phyloP scores from a whole-genome alignment of 2,329 filamentous ascomycete genomes.

The Pseudocercospora macadamiae region DNA sequence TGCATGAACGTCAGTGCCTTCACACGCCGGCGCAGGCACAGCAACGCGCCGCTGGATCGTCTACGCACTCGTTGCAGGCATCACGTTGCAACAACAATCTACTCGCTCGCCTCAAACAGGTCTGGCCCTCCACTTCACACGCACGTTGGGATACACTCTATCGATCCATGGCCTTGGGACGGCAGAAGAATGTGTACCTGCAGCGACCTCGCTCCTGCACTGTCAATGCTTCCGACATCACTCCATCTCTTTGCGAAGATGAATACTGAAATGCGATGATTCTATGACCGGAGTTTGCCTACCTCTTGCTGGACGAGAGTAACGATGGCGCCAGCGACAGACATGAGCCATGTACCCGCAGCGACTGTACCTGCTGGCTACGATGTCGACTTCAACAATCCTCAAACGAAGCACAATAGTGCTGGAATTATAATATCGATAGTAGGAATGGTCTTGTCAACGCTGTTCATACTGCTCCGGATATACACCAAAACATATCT shows the following conservation, averaged over 20 bases:
- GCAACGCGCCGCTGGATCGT: neutral
- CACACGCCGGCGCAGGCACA: slow-evolving; percentile 6
- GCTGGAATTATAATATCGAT: slow-evolving; percentile 18
- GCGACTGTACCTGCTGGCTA: slow-evolving; percentile 14
- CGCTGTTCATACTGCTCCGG: slow-evolving; percentile 13
- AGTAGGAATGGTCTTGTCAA: slow-evolving; percentile 21
- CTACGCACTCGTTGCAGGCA: neutral
- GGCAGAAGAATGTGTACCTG: neutral
- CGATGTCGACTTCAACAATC: slow-evolving; percentile 12
- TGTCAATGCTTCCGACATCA: neutral
- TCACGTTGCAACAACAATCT: slow-evolving; percentile 1
- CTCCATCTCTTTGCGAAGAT: neutral
- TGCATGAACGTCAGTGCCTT: neutral
- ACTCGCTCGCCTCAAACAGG: neutral
- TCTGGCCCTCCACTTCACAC: neutral
- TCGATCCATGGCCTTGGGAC: slow-evolving; percentile 2
- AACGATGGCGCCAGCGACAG: neutral
- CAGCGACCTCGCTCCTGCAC: neutral
- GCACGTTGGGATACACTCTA: no score
- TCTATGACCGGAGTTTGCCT: neutral
- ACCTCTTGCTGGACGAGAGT: neutral
- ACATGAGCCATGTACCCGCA: slow-evolving; percentile 10
- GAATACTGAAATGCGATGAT: neutral
- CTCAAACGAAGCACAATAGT: slow-evolving; percentile 13
- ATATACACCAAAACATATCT: slow-evolving; percentile 23